Conservation (phyloP, 148 eudicot species). For the Hydrangea macrophylla region DNA sequence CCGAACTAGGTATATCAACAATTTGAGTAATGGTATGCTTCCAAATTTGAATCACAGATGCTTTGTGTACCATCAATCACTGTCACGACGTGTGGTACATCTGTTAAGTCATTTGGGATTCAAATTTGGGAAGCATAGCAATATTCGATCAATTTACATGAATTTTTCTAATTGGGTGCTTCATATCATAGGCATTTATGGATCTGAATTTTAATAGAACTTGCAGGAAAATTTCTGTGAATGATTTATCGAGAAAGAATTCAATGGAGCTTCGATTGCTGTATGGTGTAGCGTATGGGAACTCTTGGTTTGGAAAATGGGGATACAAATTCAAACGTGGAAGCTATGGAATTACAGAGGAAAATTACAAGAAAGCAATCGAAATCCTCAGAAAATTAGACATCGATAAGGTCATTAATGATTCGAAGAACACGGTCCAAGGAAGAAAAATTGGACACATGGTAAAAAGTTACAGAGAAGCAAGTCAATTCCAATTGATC, state of each 20-base stretch:
- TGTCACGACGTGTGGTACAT: no score
- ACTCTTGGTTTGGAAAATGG: conserved; percentile 41
- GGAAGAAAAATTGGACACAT: conserved; percentile 16
- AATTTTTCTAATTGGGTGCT: no score
- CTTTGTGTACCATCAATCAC: no score
- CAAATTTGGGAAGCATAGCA: no score
- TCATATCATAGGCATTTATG: background rate
- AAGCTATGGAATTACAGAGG: conserved; percentile 27
- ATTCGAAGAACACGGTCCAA: conserved; percentile 16
- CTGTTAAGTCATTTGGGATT: no score
- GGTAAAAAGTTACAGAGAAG: conserved; percentile 17
- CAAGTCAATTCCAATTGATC: conserved; percentile 16
- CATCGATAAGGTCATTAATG: conserved; percentile 21
- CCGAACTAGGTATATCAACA: conserved; percentile 20
- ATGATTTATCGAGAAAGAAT: conserved; percentile 9
- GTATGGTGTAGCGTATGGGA: conserved; percentile 24
- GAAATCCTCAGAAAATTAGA: conserved; percentile 21
- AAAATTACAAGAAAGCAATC: conserved; percentile 21
- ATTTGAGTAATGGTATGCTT: no score
- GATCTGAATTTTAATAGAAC: no score
- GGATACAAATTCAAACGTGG: conserved; percentile 33
- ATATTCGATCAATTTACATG: no score
- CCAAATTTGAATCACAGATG: no score
- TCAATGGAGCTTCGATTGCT: conserved; percentile 29
- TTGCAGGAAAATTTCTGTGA: conserved; percentile 32